These are phyloP conservation scores for Fusarium fujikuroi DNA, from an alignment of 2,329 filamentous ascomycete species.

Conservation along the genomic window DNA sequence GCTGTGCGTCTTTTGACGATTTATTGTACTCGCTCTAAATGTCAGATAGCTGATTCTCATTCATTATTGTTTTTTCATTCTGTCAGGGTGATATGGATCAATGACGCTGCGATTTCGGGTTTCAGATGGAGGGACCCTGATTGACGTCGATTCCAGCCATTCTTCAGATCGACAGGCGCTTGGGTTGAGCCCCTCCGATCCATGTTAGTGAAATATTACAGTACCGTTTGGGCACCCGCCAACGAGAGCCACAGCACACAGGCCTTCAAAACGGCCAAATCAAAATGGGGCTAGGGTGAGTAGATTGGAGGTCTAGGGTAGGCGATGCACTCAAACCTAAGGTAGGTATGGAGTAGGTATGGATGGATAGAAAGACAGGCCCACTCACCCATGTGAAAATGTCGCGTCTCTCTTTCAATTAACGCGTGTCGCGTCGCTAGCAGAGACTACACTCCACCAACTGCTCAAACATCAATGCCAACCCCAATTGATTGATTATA, in stretches of 20 bases:
- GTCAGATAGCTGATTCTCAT: not conserved
- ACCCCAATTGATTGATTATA: conserved; percentile 10
- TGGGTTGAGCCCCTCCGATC: not conserved
- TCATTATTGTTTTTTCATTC: not conserved
- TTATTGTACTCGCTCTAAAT: too few relatives aligned
- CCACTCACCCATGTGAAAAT: not conserved
- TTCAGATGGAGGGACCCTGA: conserved; percentile 29
- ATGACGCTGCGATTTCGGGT: conserved; percentile 18
- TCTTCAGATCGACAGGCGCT: conserved; percentile 12
- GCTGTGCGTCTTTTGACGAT: not conserved
- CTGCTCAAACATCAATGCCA: conserved; percentile 3
- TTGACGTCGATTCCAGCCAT: conserved; percentile 10
- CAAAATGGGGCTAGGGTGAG: not conserved
- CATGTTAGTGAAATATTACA: too few relatives aligned
- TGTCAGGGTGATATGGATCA: conserved; percentile 4
- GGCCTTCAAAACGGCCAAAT: not conserved
- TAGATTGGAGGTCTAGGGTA: not conserved
- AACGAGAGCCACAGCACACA: not conserved
- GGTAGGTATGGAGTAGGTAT: too few relatives aligned
- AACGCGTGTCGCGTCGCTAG: conserved; percentile 22
- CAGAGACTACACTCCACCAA: conserved; percentile 1
- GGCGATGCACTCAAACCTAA: too few relatives aligned
- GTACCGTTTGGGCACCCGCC: not conserved
- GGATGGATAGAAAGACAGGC: too few relatives aligned
- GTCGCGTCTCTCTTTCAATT: conserved; percentile 22